Evolutionary conservation across 176 grass and related monocot genomes (phyloP), one percentile per base, ranked within the genome.

Genomic region (Puccinellia tenuiflora): DNA sequence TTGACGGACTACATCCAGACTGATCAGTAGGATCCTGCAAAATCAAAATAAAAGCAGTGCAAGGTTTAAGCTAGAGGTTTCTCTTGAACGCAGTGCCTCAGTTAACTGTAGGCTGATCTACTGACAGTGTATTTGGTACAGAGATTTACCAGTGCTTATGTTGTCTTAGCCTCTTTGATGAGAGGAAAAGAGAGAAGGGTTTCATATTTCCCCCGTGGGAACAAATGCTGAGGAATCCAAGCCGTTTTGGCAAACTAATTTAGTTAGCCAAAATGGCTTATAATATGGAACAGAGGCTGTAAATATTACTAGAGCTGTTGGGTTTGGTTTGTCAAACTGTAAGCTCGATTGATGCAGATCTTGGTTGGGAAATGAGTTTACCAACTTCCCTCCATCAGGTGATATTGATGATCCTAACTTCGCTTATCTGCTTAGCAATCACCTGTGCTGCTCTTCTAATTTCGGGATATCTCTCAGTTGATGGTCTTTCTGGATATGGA

Each of bases 1-100:
- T 69, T 96, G 83, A 93, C 89, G 37, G 83, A 90, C 38, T 92
- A 81, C n/a, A 84, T 90, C 50, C 88, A 96, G 51, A 59, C 77
- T 42, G 86, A 64, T 10, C 70, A 92, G 85, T 80, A 51, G 61
- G 5, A 21, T 45, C 13, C 59, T 79, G 67, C 2, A 84, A 25
- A 63, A 61, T 20, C 26, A 57, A 73, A 65, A 82, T 61, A n/a
- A 65, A 29, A 72, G 59, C 75, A 83, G 15, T 1, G 18, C 29
- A 29, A 24, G 39, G 16, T 28, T 67, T 29, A 64, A 65, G n/a
- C n/a, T n/a, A 29, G 13, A 79, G 24, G 29, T 14, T 26, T 51
- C 24, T 15, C 79, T 76, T 86, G 81, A 79, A 79, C 39, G 42
- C 60, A 21, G 13, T 59, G 24, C 51, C 68, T 31, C 57, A 45